phyloP scores from a whole-genome alignment of 2,329 filamentous ascomycete species.

The Phyllosticta citrichinensis region DNA sequence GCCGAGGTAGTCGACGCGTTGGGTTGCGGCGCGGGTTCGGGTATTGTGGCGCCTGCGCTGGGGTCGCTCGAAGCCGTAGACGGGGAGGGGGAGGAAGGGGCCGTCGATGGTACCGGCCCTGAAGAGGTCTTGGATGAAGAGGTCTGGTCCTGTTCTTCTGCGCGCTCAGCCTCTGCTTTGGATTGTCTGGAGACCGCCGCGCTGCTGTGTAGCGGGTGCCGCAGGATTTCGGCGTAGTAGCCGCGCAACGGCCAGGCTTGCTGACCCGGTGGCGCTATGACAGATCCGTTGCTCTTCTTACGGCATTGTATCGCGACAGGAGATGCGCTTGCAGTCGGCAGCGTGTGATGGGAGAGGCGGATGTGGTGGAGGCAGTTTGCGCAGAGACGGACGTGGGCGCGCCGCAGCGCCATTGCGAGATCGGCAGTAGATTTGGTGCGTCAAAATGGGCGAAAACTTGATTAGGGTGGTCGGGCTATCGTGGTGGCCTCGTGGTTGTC shows the following conservation, averaged over 20 bases:
- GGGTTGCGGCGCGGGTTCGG: background rate
- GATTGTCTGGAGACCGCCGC: slow-evolving; percentile 16
- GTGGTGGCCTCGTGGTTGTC: background rate
- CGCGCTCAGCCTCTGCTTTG: background rate
- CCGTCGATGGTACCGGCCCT: slow-evolving; percentile 15
- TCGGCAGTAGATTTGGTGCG: background rate
- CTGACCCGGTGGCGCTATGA: slow-evolving; percentile 28
- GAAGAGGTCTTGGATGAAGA: background rate
- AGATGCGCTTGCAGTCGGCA: slow-evolving; percentile 22
- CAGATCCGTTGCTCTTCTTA: slow-evolving; percentile 16
- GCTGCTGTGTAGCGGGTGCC: slow-evolving; percentile 18
- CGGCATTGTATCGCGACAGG: slow-evolving; percentile 26
- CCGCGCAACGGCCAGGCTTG: slow-evolving; percentile 29
- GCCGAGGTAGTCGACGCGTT: slow-evolving; percentile 21
- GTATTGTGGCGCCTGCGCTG: background rate
- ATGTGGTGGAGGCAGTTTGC: slow-evolving; percentile 8
- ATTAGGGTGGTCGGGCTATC: background rate
- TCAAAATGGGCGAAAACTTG: background rate
- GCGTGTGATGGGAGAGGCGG: background rate
- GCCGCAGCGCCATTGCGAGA: background rate
- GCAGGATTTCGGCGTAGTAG: slow-evolving; percentile 30
- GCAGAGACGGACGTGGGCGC: background rate
- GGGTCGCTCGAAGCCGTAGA: background rate
- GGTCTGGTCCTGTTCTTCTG: slow-evolving; percentile 9
- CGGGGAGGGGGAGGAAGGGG: slow-evolving; percentile 28